These are phyloP conservation scores for Pythium utonaiense DNA, from an alignment of 352 stramenopile genomes.

Conservation along the genomic window DNA sequence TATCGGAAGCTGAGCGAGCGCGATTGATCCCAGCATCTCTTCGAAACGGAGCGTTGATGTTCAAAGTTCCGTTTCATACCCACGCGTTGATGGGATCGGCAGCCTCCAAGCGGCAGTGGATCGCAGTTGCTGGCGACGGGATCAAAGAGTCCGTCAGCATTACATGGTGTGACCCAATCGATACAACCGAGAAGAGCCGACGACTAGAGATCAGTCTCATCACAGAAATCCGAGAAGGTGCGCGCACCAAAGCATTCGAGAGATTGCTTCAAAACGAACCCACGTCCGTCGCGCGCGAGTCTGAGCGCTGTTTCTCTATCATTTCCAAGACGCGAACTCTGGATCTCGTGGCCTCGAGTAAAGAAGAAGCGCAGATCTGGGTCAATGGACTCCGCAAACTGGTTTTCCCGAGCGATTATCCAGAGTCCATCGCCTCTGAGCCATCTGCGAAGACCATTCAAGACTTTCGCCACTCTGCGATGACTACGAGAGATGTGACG, in stretches of 20 bases:
- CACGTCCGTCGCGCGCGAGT: constrained; percentile 35
- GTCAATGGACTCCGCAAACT: constrained; percentile 40
- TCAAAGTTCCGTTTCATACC: constrained; percentile 75
- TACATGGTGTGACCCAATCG: constrained; percentile 66
- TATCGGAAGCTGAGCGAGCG: background rate
- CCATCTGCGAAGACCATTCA: constrained; percentile 42
- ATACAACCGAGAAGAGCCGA: constrained; percentile 37
- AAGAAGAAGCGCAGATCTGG: constrained; percentile 74
- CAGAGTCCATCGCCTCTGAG: background rate
- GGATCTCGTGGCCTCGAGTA: constrained; percentile 73
- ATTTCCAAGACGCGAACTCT: constrained; percentile 53
- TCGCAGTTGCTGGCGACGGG: constrained; percentile 31
- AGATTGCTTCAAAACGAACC: constrained; percentile 38
- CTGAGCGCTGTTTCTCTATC: constrained; percentile 70
- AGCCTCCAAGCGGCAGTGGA: constrained; percentile 54
- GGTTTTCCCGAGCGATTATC: constrained; percentile 25
- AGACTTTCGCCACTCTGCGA: constrained; percentile 40
- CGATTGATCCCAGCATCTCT: constrained; percentile 37
- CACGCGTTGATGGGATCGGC: constrained; percentile 34
- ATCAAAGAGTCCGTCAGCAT: constrained; percentile 37
- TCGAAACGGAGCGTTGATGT: constrained; percentile 58
- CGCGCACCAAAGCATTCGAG: constrained; percentile 60
- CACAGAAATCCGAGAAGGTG: constrained; percentile 54
- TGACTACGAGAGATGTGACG: constrained; percentile 26
- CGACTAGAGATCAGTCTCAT: constrained; percentile 45